phyloP scores from a whole-genome alignment of 2,329 filamentous ascomycete genomes.

The Fusarium sp. region DNA sequence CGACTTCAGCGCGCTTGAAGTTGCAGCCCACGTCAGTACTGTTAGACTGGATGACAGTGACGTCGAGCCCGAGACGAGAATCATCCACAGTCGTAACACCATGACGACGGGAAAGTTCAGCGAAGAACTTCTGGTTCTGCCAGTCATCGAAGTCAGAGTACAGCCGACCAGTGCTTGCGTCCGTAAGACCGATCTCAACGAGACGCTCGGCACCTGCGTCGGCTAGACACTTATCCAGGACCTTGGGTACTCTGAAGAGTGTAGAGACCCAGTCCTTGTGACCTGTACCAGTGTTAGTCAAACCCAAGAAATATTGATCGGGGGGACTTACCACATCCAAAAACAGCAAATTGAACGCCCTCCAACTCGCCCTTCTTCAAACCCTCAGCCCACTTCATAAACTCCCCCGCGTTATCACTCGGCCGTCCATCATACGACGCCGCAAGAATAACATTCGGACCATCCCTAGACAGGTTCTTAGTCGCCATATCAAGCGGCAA shows the following conservation, averaged over 20 bases:
- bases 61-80: neutral
- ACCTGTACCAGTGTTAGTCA: accelerated
- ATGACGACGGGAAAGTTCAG: constrained; percentile 59
- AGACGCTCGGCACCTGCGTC: constrained; percentile 50
- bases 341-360: constrained; percentile 1
- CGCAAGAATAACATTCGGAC: neutral
- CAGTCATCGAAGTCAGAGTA: constrained; percentile 75
- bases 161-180: constrained; percentile 72
- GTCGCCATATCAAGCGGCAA: constrained; percentile 1
- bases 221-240: constrained; percentile 65
- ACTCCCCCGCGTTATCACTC: neutral
- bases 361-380: neutral
- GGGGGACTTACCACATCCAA: constrained; percentile 4
- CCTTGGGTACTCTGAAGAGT: constrained; percentile 73
- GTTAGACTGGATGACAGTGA: neutral
- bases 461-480: neutral
- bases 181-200: constrained; percentile 62
- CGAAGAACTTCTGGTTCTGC: constrained; percentile 67
- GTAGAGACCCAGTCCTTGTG: constrained; percentile 66
- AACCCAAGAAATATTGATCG: accelerated
- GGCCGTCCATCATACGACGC: neutral
- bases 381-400: neutral
- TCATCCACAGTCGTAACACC: constrained; percentile 16
- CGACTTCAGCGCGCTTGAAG: constrained; percentile 23
- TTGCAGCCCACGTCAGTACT: constrained; percentile 4